Evolutionary conservation across 805 yeast genomes (phyloP), one percentile per base, ranked within the genome.

Genomic region (Barnettozyma populi): DNA sequence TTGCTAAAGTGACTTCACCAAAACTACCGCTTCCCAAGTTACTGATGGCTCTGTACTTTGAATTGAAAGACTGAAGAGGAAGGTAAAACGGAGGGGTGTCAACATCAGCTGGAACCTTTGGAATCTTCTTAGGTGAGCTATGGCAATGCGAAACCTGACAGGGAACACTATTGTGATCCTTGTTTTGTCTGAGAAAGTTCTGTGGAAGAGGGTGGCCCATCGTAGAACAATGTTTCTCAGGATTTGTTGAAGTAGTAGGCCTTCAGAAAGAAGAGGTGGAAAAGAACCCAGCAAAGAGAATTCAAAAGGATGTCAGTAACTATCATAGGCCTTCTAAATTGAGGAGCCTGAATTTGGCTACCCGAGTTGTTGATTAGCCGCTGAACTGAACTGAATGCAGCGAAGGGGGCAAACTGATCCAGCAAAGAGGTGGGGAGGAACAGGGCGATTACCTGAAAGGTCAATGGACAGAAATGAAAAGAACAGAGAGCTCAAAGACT

Each of bases 21-120:
- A 86, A 86, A 42, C 88, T 80, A 1, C 95, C 95, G 47, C 74
- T 76, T 0, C 95, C 95, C 49, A 86, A 65, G 41, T 70, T 71
- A 39, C 77, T 72, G 8, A 84, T 68, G 4, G 70, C 53, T 45
- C 73, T 75, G 59, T 81, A 86, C 38, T 76, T 64, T 7, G 64
- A 59, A 3, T 59, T 54, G 41, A 75, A 62, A 8, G 74, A 59
- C 43, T 69, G 71, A 8, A 79, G 50, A 1, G 82, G 82, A 8
- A 74, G 62, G 43, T 61, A 62, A 31, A 58, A 55, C 0, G 76
- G 77, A 1, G 76, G 76, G 42, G 51, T 49, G 41, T 63, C 47
- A 32, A 71, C 40, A 55, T 72, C 76, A 5, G 66, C 60, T 4
- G 76, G 77, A 2, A 59, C 9, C 21, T 20, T 40, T 24, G 39